Evolutionary conservation across 805 yeast genomes (phyloP).

Genomic region (Candida insectorum): DNA sequence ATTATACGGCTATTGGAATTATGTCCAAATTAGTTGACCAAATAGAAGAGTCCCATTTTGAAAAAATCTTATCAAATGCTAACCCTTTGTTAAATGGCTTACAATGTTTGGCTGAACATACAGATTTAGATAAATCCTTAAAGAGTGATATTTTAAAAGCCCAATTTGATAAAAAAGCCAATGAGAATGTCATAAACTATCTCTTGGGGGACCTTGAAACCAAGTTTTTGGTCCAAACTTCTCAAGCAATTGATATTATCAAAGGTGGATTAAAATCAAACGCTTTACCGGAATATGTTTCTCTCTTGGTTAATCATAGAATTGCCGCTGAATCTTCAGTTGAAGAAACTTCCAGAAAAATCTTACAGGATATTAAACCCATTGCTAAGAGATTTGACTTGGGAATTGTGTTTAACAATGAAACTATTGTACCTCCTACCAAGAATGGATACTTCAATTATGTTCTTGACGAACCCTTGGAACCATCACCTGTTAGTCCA

Average conservation of each 20-base stretch:
- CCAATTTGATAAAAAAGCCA: slow-evolving; percentile 32
- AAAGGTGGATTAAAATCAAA: slow-evolving; percentile 49
- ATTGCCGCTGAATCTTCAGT: slow-evolving; percentile 44
- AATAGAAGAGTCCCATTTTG: slow-evolving; percentile 36
- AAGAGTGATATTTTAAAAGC: slow-evolving; percentile 38
- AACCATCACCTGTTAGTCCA: slow-evolving; percentile 41
- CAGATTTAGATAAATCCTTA: slow-evolving; percentile 29
- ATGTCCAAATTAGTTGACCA: slow-evolving; percentile 37
- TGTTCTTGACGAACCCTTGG: slow-evolving; percentile 21
- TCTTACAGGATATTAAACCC: slow-evolving; percentile 23
- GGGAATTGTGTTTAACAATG: slow-evolving; percentile 27
- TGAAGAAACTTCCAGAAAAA: slow-evolving; percentile 26
- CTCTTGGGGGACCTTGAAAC: slow-evolving; percentile 22
- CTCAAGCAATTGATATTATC: slow-evolving; percentile 48
- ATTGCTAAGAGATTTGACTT: slow-evolving; percentile 36
- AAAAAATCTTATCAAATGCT: slow-evolving; percentile 34
- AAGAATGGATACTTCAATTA: slow-evolving; percentile 27
- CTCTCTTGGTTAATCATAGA: slow-evolving; percentile 42
- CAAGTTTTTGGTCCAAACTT: slow-evolving; percentile 41
- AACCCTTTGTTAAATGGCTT: slow-evolving; percentile 45
- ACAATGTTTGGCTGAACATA: slow-evolving; percentile 46
- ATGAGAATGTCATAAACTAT: slow-evolving; percentile 31
- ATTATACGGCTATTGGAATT: slow-evolving; percentile 47
- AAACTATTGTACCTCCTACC: slow-evolving; percentile 12
- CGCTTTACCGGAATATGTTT: slow-evolving; percentile 48